These are phyloP conservation scores for Vigna angularis DNA, from an alignment of 306 rosid genomes.

Conservation along the genomic window DNA sequence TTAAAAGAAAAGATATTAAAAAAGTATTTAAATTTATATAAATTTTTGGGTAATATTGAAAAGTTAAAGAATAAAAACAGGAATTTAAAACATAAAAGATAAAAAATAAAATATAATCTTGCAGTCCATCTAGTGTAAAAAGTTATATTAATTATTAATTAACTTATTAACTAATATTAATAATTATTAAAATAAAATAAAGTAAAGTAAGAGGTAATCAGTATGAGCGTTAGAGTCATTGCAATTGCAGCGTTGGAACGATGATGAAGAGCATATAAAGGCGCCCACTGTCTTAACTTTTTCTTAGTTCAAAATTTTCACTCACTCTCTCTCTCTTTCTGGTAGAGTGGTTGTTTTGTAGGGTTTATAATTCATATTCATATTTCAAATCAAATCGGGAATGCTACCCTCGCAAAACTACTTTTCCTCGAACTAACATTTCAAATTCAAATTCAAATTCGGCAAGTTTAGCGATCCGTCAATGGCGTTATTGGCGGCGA, in stretches of 20 bases:
- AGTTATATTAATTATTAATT: neutral
- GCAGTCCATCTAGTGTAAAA: neutral
- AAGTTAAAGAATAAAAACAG: too few species aligned
- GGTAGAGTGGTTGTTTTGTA: slow-evolving; percentile 29
- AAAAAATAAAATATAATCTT: too few species aligned
- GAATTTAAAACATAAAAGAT: too few species aligned
- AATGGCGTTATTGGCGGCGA: slow-evolving; percentile 78
- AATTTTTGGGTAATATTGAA: too few species aligned
- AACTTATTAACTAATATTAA: neutral
- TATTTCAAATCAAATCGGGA: slow-evolving; percentile 40
- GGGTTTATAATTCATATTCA: slow-evolving; percentile 45
- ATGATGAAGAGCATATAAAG: slow-evolving; percentile 32
- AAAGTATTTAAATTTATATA: too few species aligned
- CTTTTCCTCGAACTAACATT: neutral
- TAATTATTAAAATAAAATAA: neutral
- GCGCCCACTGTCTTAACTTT: slow-evolving; percentile 42
- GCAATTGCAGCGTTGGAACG: slow-evolving; percentile 30
- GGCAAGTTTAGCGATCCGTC: slow-evolving; percentile 63
- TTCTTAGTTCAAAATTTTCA: slow-evolving; percentile 41
- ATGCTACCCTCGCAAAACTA: neutral
- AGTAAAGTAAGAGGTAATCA: neutral
- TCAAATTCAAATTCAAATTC: slow-evolving; percentile 5
- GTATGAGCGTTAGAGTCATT: neutral
- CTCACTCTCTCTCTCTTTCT: slow-evolving; percentile 21
- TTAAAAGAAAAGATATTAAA: too few species aligned